Evolutionary conservation across 306 rosid genomes (phyloP).

Genomic region (Acacia confusa): DNA sequence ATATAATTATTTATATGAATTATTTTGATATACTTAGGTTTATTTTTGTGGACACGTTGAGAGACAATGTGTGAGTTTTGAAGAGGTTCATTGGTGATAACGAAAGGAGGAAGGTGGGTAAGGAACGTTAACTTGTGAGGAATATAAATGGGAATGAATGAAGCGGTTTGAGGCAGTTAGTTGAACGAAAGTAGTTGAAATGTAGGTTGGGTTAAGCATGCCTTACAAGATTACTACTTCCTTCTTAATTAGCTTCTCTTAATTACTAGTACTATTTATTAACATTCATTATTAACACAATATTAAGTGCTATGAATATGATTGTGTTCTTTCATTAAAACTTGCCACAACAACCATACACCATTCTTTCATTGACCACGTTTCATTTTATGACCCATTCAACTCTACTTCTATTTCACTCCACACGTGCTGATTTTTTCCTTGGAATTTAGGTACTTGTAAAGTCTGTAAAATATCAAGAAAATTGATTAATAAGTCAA

Average conservation of each 20-base stretch:
- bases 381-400: background rate
- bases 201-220: constrained; percentile 46
- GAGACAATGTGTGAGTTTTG: background rate
- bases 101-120: constrained; percentile 30
- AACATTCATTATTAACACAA: background rate
- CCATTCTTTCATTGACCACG: background rate
- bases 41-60: background rate
- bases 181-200: constrained; percentile 55
- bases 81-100: constrained; percentile 39
- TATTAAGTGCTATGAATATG: background rate
- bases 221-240: constrained; percentile 31
- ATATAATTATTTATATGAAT: background rate
- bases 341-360: background rate
- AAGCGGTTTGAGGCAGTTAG: constrained; percentile 37
- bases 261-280: background rate
- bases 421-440: background rate
- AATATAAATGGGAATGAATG: background rate
- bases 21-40: background rate
- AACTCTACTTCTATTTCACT: background rate
- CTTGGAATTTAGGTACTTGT: background rate
- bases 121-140: constrained; percentile 30
- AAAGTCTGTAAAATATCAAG: background rate
- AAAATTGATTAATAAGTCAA: no score
- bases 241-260: background rate
- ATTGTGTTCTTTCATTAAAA: background rate